Base-by-base conservation (phyloP, 352 stramenopile genomes). In the Phytophthora vignae region DNA sequence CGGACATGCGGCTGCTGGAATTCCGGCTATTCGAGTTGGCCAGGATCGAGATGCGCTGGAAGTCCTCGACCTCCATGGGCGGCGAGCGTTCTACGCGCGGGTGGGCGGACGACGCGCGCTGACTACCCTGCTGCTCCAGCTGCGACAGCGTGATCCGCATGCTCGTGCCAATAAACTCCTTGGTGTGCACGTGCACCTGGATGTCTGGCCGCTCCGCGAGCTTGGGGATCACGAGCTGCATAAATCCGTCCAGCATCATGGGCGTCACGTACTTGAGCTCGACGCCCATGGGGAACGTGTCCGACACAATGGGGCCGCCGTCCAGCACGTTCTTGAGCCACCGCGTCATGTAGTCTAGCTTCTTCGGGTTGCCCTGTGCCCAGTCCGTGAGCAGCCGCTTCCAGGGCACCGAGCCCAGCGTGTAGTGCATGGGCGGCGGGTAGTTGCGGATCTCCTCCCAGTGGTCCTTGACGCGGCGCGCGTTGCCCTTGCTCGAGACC, bases 191-290 rank as follows among this genome's bases (percentile, higher is more conserved):
- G 55, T 96, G 90, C 6, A 96, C 90, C 60, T 95, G 88, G 53
- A 96, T 85, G 58, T 96, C 88, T 22, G 83, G 81, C 12, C 90
- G 82, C 70, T 96, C 90, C 3, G 90, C 87, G 12, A 96, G 79
- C 64, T 96, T 96, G 4, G 88, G 90, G 55, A 96, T 96, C 52
- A 96, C 85, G 15, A 96, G 73, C 71, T 96, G 90, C 83, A 96
- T 96, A 71, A 96, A 96, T 17, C 90, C 90, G 63, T 96, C 90
- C 52, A 96, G 73, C 90, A 96, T 96, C 90, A 96, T 96, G 7
- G 90, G 90, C 21, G 90, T 96, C 53, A 96, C 90, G 55, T 92
- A 95, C 74, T 96, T 96, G 67, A 96, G 84, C 67, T 96, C 90
- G 14, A 95, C 90, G 22, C 90, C 90, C 83, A 96, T 94, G 0